Evolutionary conservation across 2,329 filamentous ascomycete genomes (phyloP), one percentile per base, ranked within the genome.

Genomic region (Immersiporthe knoxdaviesiana): DNA sequence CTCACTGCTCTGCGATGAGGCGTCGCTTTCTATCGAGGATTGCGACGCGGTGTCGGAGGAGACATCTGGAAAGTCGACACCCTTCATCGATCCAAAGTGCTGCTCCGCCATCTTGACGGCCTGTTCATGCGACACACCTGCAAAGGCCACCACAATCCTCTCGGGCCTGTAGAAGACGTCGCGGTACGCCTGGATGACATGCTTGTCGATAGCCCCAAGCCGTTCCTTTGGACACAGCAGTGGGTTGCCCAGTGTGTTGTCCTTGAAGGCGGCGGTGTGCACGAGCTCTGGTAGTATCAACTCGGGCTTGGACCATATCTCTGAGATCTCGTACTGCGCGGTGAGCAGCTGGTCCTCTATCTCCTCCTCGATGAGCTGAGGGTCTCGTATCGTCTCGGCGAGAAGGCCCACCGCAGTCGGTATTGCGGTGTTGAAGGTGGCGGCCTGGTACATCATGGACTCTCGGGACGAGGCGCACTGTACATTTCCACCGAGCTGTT

Each of bases 291-390:
- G 96, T 71, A 99, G 83, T 74, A 99, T 98, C 68, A 99, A 87
- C 76, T 98, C 95, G 0, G 96, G 94, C 84, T 97, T 98, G 75
- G 91, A 91, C 96, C 96, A 99, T 68, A 99, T 98, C 83, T 98
- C 96, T 32, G 90, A 89, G 78, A 99, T 96, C 82, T 99, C 96
- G 78, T 98, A 99, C 65, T 94, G 89, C 11, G 95, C 96, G 8
- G 95, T 98, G 77, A 92, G 89, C 30, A 99, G 84, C 81, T 99
- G 96, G 78, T 94, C 89, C 27, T 86, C 82, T 0, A 99, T 92
- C 80, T 99, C 96, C 27, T 92, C 89, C 35, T 97, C 91, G 11
- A 93, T 97, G 73, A 98, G 91, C 67, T 86, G 80, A 7, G 96
- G 93, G 73, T 97, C 88, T 69, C 93, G 91, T 72, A 99, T 97